Conservation (phyloP, 2,329 filamentous ascomycete species). For the Botrytis tulipae region DNA sequence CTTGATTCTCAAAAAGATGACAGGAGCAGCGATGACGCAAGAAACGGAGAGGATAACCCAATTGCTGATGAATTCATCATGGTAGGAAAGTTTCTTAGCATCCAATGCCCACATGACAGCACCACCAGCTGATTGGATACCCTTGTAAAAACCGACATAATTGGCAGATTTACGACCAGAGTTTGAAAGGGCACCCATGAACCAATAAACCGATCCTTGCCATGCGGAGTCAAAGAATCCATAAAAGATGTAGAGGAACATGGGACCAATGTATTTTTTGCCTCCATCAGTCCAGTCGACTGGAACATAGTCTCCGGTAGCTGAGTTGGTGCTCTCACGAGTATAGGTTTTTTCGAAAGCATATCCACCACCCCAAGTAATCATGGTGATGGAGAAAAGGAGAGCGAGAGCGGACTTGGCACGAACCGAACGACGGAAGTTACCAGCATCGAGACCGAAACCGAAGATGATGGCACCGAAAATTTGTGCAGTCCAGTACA, state of each 20-base stretch:
- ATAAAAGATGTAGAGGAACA: constrained; percentile 90
- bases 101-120: constrained; percentile 75
- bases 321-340: constrained; percentile 41
- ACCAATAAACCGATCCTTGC: constrained; percentile 93
- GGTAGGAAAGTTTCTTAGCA: constrained; percentile 58
- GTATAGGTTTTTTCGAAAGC: constrained; percentile 68
- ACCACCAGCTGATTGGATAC: constrained; percentile 82
- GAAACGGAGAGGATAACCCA: constrained; percentile 77
- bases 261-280: constrained; percentile 65
- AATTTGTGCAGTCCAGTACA: constrained; percentile 82
- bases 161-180: constrained; percentile 90
- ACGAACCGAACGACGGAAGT: constrained; percentile 60
- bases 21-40: constrained; percentile 72
- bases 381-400: constrained; percentile 70
- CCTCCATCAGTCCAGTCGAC: constrained; percentile 65
- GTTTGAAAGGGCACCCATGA: constrained; percentile 91
- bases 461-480: constrained; percentile 73
- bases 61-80: constrained; percentile 69
- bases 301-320: constrained; percentile 24
- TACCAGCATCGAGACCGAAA: constrained; percentile 62
- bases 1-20: constrained; percentile 76
- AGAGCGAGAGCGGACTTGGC: constrained; percentile 62
- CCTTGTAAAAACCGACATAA: constrained; percentile 87
- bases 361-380: constrained; percentile 80
- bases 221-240: constrained; percentile 86